Conservation (phyloP, 306 rosid species). For the Luffa aegyptiaca region DNA sequence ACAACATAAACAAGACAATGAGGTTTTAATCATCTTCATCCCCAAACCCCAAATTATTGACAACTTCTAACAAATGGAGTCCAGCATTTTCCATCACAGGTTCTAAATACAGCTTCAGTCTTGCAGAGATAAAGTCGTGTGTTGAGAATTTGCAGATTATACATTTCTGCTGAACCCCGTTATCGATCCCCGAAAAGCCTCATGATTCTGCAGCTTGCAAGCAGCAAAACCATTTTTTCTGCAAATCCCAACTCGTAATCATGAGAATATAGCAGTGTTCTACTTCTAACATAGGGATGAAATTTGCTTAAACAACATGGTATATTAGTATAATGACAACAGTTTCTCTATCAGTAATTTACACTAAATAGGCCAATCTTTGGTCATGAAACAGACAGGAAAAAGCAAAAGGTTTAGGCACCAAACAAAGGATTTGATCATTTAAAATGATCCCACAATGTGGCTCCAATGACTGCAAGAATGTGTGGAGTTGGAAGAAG, state of each 20-base stretch:
- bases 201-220: conserved; percentile 35
- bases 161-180: not conserved
- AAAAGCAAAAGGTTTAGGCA: not conserved
- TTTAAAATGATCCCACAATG: not conserved
- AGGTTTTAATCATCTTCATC: not conserved
- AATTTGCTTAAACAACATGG: not conserved
- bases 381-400: not conserved
- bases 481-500: not conserved
- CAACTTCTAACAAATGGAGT: conserved; percentile 1
- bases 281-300: not conserved
- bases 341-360: not conserved
- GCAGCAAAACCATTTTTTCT: conserved; percentile 93
- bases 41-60: conserved; percentile 5
- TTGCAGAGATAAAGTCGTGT: not conserved
- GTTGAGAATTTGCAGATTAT: not conserved
- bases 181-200: conserved; percentile 9
- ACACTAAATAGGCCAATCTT: not conserved
- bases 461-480: not conserved
- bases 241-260: conserved; percentile 12
- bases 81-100: conserved; percentile 9
- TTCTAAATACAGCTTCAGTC: conserved; percentile 11
- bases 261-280: not conserved
- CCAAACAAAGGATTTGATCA: not conserved
- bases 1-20: conserved; percentile 4
- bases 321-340: not conserved